Evolutionary conservation across 768 basidiomycete genomes (phyloP).

Genomic region (Podaxis rugospora): DNA sequence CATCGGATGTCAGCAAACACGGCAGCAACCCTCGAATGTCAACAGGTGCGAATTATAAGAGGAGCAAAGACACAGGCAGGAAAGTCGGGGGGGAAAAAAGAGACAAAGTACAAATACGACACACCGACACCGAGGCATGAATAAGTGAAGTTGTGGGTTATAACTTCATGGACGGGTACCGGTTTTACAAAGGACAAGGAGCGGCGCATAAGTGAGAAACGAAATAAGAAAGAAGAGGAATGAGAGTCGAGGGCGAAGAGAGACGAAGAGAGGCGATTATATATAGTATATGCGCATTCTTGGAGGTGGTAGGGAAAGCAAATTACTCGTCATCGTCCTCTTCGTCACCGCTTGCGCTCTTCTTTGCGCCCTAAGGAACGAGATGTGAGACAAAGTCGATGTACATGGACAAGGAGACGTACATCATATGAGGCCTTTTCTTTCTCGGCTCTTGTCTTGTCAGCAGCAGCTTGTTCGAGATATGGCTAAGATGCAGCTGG

Average conservation of each 20-base stretch:
- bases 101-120: not conserved
- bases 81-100: not conserved
- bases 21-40: too few species aligned
- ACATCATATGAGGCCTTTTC: slow-evolving; percentile 59
- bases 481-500: slow-evolving; percentile 59
- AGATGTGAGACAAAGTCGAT: not conserved
- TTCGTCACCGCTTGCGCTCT: slow-evolving; percentile 27
- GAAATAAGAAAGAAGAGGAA: not conserved
- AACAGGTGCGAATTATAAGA: too few species aligned
- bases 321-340: slow-evolving; percentile 27
- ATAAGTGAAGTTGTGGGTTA: not conserved
- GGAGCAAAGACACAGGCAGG: not conserved
- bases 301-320: not conserved
- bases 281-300: slow-evolving; percentile 9
- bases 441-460: slow-evolving; percentile 84
- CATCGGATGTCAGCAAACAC: not conserved
- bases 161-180: not conserved
- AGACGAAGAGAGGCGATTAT: slow-evolving; percentile 5
- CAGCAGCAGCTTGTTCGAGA: slow-evolving; percentile 76
- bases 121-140: slow-evolving; percentile 1
- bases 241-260: not conserved
- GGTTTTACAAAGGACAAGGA: not conserved
- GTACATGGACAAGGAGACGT: slow-evolving; percentile 3
- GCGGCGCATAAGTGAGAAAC: not conserved
- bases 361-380: slow-evolving; percentile 16